A percentile compares a stretch with the other conserved stretches of the same genome.
Conservation (phyloP, 805 yeast genomes). For the Saccharomycopsis fodiens region DNA sequence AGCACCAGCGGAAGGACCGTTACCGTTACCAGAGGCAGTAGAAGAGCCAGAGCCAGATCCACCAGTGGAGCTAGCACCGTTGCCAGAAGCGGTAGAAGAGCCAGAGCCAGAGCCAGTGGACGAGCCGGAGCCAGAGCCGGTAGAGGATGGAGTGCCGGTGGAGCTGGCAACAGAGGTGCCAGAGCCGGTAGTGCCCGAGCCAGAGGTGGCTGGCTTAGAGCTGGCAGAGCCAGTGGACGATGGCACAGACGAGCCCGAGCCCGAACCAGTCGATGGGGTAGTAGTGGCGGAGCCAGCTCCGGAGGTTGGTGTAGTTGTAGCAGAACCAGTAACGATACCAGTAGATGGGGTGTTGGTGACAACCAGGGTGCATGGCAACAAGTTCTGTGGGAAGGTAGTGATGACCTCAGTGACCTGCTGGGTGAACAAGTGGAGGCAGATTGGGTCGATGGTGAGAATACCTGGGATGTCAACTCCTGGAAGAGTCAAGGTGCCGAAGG, state of each 20-base stretch:
- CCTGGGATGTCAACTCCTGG: slow-evolving; percentile 7
- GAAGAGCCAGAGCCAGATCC: not conserved
- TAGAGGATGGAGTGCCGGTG: not conserved
- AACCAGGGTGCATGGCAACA: slow-evolving; percentile 4
- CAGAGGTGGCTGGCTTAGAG: not conserved
- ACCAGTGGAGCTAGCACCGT: not conserved
- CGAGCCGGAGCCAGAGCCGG: slow-evolving; percentile 3
- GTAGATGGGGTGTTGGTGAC: slow-evolving; percentile 3
- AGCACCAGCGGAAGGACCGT: not conserved
- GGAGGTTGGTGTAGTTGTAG: not conserved
- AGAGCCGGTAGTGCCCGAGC: not conserved
- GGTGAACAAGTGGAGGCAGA: slow-evolving; percentile 11
- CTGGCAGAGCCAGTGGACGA: not conserved
- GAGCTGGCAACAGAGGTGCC: not conserved
- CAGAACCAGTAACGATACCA: not conserved
- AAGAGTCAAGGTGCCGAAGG: slow-evolving; percentile 10
- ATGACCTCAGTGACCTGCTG: slow-evolving; percentile 9
- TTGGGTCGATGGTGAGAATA: slow-evolving; percentile 4
- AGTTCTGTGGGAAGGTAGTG: slow-evolving; percentile 9
- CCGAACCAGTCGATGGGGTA: slow-evolving; percentile 4
- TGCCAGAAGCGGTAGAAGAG: slow-evolving; percentile 3
- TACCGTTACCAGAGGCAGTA: not conserved
- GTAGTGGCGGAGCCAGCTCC: not conserved
- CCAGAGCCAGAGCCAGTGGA: slow-evolving; percentile 14
- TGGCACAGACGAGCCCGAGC: not conserved